Percentiles rank a stretch among this genome's conserved stretches.
Conservation (phyloP, 192 early-diverging fungal species). For the Haplosporangium gracile region DNA sequence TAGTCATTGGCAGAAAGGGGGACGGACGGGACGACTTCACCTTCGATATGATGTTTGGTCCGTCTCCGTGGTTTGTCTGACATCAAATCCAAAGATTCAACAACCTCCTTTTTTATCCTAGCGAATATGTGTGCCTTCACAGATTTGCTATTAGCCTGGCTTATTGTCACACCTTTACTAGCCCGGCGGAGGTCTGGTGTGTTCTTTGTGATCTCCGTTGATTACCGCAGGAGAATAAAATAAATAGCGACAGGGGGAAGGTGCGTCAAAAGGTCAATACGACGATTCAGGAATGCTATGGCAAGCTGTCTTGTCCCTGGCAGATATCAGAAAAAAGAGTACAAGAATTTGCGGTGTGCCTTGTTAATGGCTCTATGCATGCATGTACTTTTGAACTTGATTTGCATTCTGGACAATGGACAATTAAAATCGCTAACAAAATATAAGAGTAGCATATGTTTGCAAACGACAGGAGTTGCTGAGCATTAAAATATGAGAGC, state of each 20-base stretch:
- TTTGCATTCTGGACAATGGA: neutral
- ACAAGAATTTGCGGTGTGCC: neutral
- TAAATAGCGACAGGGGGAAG: neutral
- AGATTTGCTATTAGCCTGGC: neutral
- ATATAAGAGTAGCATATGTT: neutral
- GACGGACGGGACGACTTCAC: neutral
- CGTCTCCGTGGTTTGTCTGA: slow-evolving; percentile 3
- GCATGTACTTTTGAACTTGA: neutral
- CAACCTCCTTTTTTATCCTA: slow-evolving; percentile 7
- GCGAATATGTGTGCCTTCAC: neutral
- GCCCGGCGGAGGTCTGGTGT: neutral
- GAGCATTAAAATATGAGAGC: neutral
- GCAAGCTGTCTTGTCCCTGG: neutral
- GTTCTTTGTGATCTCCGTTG: too few relatives aligned
- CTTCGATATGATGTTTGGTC: slow-evolving; percentile 1
- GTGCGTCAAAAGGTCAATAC: neutral
- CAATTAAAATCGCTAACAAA: neutral
- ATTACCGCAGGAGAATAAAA: neutral
- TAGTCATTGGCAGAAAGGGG: slow-evolving; percentile 3
- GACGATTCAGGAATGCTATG: neutral
- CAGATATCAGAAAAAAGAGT: neutral
- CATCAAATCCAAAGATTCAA: neutral
- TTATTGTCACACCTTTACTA: neutral
- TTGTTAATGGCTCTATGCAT: neutral
- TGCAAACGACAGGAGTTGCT: neutral